These are phyloP conservation scores for Rhizoclosmatium hyalinum DNA, from an alignment of 371 early-diverging fungal species.

Conservation along the genomic window DNA sequence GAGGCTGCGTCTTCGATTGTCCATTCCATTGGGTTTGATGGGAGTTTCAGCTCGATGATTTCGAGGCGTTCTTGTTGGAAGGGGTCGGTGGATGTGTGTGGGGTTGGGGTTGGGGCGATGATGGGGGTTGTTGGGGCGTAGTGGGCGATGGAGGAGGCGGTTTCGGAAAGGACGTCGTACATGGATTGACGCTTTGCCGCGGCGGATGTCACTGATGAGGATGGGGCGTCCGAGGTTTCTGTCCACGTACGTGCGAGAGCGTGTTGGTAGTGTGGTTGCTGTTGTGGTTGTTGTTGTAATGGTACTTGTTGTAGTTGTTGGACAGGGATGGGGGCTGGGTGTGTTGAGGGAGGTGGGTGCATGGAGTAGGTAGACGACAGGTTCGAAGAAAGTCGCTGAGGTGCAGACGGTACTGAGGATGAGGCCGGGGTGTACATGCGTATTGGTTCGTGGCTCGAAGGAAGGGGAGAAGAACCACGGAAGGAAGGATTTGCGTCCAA, in stretches of 20 bases:
- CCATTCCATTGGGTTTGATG: not conserved
- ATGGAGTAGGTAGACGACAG: too few species aligned
- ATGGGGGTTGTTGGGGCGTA: not conserved
- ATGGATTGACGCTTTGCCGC: not conserved
- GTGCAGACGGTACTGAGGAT: too few species aligned
- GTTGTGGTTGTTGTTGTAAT: not conserved
- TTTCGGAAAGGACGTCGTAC: not conserved
- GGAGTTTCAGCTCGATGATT: conserved; percentile 6
- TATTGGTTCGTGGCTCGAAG: too few species aligned
- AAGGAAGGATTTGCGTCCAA: too few species aligned
- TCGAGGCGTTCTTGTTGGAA: conserved; percentile 5
- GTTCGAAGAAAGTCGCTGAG: too few species aligned
- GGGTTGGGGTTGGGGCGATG: not conserved
- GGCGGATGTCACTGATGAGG: not conserved
- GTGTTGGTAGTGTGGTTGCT: not conserved
- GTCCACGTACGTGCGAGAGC: not conserved
- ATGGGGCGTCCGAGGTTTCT: not conserved
- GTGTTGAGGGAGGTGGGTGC: too few species aligned
- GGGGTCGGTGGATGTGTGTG: not conserved
- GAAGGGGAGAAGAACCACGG: too few species aligned
- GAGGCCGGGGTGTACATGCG: too few species aligned
- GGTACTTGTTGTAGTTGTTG: not conserved
- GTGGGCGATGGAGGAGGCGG: not conserved
- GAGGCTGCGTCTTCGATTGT: conserved; percentile 3
- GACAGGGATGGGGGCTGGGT: not conserved